Evolutionary conservation across 208 protist genomes (phyloP), one percentile per base, ranked within the genome.

Genomic region (Leishmania tropica): DNA sequence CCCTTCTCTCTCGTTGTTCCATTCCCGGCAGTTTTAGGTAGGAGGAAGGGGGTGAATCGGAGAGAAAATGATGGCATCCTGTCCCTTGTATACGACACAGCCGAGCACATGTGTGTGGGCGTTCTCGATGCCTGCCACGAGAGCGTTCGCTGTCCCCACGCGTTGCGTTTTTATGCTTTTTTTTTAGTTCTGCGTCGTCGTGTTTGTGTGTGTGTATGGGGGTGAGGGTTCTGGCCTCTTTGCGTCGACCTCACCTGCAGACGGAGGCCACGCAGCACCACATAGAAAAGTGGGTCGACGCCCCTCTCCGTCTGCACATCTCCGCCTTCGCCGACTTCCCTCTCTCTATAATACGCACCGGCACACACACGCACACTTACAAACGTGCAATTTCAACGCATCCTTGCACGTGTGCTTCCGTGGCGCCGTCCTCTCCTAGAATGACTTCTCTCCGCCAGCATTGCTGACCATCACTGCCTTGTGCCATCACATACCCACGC

Each of bases 121-220:
- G 17, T 31, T 24, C 8, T 31, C 24, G 28, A 31, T 24, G 5
- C 6, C 8, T 10, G 24, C 8, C 17, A 62, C 56, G 6, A 24
- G 56, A 68, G 15, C 17, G 28, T 31, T 68, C 62, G 31, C 8
- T 40, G 28, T 68, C 21, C 1, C 31, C 62, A 68, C 31, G 31
- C 15, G 62, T 68, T 17, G 1, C 31, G 62, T 15, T 35, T 68
- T 51, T 73, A 37, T 37, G 17, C 19, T 45, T 21, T 3, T 17
- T 42, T 48, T 58, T 45, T 17, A 28, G 4, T 31, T 54, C 0
- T 40, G 40, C 47, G 45, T 1, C 8, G 45, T 11, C 5, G 11
- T 60, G n/a, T 60, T 7, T 28, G n/a, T 76, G 31, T 77, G 35
- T 65, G 74, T 51, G 74, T 65, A n/a, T 76, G 73, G 40, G 5